A percentile compares a stretch with the other conserved stretches of the same genome.
Conservation (phyloP, 345 rosid genomes). For the Lumnitzera racemosa region DNA sequence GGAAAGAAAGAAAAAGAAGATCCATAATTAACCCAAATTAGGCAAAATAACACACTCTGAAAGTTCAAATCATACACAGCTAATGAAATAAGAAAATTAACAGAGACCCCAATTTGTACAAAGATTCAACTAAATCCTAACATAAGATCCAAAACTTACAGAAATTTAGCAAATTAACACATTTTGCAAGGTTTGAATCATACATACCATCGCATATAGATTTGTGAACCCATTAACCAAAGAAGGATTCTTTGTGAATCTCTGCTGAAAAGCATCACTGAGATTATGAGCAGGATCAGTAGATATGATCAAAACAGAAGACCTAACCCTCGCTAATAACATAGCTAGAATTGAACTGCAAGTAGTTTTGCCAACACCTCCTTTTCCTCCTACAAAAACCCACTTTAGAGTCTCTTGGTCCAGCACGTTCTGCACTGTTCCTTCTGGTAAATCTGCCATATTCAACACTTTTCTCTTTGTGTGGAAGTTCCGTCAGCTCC, state of each 20-base stretch:
- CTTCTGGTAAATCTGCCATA: slow-evolving; percentile 45
- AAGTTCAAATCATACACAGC: background rate
- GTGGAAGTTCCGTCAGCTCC: too few relatives aligned
- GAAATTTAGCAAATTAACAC: too few relatives aligned
- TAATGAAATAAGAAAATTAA: too few relatives aligned
- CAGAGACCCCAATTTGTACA: too few relatives aligned
- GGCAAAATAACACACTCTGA: too few relatives aligned
- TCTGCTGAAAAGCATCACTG: slow-evolving; percentile 97
- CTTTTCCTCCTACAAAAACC: slow-evolving; percentile 99
- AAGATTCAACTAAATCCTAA: too few relatives aligned
- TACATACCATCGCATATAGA: slow-evolving; percentile 82
- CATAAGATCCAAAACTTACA: too few relatives aligned
- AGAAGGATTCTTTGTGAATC: slow-evolving; percentile 84
- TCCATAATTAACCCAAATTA: too few relatives aligned
- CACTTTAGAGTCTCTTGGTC: slow-evolving; percentile 88
- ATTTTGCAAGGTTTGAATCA: background rate
- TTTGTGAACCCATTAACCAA: slow-evolving; percentile 87
- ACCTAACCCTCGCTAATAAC: slow-evolving; percentile 67
- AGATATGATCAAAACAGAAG: slow-evolving; percentile 95
- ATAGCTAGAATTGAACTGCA: slow-evolving; percentile 89
- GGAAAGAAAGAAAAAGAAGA: too few relatives aligned
- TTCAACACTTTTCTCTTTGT: too few relatives aligned
- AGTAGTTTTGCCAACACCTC: slow-evolving; percentile 97
- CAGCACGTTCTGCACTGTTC: slow-evolving; percentile 64
- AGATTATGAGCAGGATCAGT: slow-evolving; percentile 99